Evolutionary conservation across 176 grass and related monocot genomes (phyloP).

Genomic region (bread wheat (Triticum aestivum)): DNA sequence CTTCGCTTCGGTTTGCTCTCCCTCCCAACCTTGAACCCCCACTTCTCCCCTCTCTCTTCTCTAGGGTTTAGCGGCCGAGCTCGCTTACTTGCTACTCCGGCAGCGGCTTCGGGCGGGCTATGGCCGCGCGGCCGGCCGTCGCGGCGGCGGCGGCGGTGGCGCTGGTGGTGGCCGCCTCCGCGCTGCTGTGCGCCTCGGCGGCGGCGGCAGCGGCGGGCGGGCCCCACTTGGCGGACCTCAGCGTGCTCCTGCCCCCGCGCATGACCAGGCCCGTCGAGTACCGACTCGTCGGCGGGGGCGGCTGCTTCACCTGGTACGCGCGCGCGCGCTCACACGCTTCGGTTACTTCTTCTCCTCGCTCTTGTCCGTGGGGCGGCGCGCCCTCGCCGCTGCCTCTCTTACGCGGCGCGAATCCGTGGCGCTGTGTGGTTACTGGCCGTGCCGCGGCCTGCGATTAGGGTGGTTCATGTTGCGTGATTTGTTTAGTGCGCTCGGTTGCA

Average conservation of each 20-base stretch:
- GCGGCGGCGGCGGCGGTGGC: conserved; percentile 7
- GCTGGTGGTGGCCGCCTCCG: neutral
- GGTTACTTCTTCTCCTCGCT: neutral
- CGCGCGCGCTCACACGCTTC: neutral
- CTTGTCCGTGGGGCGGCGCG: neutral
- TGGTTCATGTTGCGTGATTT: neutral
- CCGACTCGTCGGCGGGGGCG: conserved; percentile 75
- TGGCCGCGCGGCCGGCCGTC: conserved; percentile 22
- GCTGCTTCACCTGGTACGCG: conserved; percentile 86
- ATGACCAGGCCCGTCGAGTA: conserved; percentile 77
- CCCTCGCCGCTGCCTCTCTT: neutral
- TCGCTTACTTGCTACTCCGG: neutral
- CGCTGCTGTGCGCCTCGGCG: conserved; percentile 20
- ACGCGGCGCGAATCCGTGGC: neutral
- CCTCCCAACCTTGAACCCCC: conserved; percentile 17
- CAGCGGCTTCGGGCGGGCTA: conserved; percentile 7
- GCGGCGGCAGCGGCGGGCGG: conserved; percentile 29
- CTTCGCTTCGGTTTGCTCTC: neutral
- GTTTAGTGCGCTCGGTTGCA: neutral
- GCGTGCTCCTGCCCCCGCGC: conserved; percentile 83
- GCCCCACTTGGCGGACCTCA: conserved; percentile 88
- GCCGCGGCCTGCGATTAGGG: neutral
- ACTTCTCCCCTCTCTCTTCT: neutral
- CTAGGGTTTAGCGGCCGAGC: conserved; percentile 62
- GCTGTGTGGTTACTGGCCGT: neutral